Evolutionary conservation across 148 eudicot genomes (phyloP).

Genomic region (Chenopodium suecicum): DNA sequence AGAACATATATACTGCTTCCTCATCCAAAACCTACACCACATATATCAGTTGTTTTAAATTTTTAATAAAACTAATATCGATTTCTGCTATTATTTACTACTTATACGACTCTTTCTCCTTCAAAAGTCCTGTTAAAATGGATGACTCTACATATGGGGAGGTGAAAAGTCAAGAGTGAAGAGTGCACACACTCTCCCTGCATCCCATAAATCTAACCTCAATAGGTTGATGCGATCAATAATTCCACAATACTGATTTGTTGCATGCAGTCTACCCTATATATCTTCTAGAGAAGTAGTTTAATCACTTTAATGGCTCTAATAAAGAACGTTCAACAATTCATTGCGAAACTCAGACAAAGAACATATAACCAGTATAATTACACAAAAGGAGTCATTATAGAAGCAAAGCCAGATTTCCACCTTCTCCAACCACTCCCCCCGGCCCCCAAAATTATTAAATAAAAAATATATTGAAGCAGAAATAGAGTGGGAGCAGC

Average conservation of each 20-base stretch:
- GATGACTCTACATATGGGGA: background rate
- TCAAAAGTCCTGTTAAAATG: background rate
- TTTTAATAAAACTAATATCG: no score
- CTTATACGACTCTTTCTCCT: background rate
- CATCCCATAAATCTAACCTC: background rate
- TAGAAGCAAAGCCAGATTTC: background rate
- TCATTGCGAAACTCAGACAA: background rate
- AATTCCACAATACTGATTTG: no score
- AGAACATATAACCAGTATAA: background rate
- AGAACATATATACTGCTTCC: background rate
- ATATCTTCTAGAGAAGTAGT: background rate
- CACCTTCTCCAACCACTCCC: background rate
- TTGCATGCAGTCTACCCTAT: background rate
- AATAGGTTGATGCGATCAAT: no score
- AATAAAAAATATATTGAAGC: background rate
- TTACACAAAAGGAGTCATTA: background rate
- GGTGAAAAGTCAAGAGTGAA: no score
- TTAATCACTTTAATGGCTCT: background rate
- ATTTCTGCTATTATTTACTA: background rate
- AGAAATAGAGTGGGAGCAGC: background rate
- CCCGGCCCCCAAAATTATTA: background rate
- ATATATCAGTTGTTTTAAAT: background rate
- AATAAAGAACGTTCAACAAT: background rate
- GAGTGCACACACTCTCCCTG: background rate
- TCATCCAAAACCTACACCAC: background rate